phyloP scores from a whole-genome alignment of 345 rosid species.

The Salix koriyanagi region DNA sequence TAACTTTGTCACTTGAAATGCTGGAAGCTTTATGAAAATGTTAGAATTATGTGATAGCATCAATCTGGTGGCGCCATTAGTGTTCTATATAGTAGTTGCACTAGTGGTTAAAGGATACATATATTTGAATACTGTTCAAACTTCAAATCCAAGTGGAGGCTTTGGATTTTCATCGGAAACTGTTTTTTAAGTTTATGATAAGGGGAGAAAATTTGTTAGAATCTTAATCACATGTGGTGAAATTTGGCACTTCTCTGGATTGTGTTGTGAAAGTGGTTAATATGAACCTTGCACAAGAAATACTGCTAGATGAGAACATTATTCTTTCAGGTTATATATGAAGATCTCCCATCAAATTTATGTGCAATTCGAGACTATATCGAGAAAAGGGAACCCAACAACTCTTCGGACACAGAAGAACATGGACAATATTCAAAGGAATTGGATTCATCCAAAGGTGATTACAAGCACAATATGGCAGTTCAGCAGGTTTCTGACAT shows the following conservation, averaged over 20 bases:
- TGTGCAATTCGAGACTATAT: slow-evolving; percentile 88
- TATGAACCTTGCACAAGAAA: background rate
- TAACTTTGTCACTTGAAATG: background rate
- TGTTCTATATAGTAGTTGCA: background rate
- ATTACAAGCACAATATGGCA: slow-evolving; percentile 2
- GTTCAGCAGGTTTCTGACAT: slow-evolving; percentile 16
- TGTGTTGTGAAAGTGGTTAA: background rate
- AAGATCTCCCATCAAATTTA: slow-evolving; percentile 93
- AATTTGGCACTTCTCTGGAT: background rate
- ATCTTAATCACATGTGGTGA: background rate
- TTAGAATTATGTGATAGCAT: background rate
- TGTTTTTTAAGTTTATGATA: background rate
- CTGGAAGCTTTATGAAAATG: background rate
- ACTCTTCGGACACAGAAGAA: slow-evolving; percentile 39
- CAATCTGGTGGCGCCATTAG: background rate
- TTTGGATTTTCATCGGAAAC: background rate
- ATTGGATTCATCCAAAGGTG: slow-evolving; percentile 28
- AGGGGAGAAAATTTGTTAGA: background rate
- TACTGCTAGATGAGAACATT: slow-evolving; percentile 5
- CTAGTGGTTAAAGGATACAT: background rate
- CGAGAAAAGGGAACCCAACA: slow-evolving; percentile 45
- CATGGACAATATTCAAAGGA: slow-evolving; percentile 31
- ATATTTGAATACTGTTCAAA: background rate
- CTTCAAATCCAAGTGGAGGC: background rate
- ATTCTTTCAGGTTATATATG: slow-evolving; percentile 70